Conservation (phyloP, 1,284 basidiomycete genomes). For the Peniophora sp. region DNA sequence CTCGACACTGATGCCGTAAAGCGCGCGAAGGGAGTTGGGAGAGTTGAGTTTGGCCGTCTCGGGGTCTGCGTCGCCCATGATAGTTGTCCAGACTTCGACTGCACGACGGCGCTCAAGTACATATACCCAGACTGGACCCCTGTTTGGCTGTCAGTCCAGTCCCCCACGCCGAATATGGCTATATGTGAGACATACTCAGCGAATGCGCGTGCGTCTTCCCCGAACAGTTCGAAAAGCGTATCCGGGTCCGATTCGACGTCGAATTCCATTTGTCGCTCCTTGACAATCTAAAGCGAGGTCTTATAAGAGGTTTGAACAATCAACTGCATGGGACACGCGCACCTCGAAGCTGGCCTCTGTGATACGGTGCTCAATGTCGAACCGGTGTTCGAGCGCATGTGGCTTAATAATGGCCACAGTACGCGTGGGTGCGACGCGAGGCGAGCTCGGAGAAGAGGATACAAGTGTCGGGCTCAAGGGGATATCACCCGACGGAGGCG, state of each 20-base stretch:
- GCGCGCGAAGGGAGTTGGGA: conserved; percentile 59
- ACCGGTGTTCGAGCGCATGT: conserved; percentile 59
- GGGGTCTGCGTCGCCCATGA: conserved; percentile 63
- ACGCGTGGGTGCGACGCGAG: conserved; percentile 33
- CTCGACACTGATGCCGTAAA: conserved; percentile 44
- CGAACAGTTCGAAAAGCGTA: conserved; percentile 66
- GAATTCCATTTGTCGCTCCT: conserved; percentile 79
- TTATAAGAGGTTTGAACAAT: neutral
- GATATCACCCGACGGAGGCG: conserved; percentile 8
- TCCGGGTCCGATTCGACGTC: conserved; percentile 73
- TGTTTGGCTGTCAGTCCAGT: conserved; percentile 17
- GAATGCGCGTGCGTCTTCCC: conserved; percentile 62
- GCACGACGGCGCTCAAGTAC: conserved; percentile 73
- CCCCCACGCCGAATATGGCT: neutral
- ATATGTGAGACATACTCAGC: conserved; percentile 50
- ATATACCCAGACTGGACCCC: conserved; percentile 81
- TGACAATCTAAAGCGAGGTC: conserved; percentile 49
- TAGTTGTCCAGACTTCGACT: conserved; percentile 65
- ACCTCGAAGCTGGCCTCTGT: conserved; percentile 74
- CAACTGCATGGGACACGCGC: conserved; percentile 10
- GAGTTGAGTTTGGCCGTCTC: conserved; percentile 42
- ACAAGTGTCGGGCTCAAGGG: conserved; percentile 12
- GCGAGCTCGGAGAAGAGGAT: conserved; percentile 14
- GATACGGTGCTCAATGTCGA: conserved; percentile 70
- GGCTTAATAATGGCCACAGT: conserved; percentile 76